Percentiles rank a stretch among this genome's conserved stretches.
Evolutionary conservation across 805 yeast species (phyloP).

Genomic region (Metschnikowia baotianmanensis): DNA sequence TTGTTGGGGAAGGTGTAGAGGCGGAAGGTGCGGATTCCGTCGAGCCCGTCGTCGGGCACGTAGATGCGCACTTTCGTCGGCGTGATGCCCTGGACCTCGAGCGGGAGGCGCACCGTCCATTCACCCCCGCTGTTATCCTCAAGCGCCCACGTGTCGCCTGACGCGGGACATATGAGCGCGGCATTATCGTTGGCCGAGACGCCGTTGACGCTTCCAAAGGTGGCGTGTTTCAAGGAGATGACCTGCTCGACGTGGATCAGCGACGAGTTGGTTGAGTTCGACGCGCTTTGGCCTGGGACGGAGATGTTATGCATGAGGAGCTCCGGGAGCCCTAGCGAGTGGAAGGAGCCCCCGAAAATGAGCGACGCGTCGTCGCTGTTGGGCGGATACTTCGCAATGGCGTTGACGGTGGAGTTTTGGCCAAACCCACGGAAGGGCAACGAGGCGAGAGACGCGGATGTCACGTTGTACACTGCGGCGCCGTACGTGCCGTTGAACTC

Average conservation of each 20-base stretch:
- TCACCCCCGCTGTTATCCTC: slow-evolving; percentile 52
- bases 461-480: slow-evolving; percentile 60
- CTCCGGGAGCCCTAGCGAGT: slow-evolving; percentile 53
- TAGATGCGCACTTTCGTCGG: slow-evolving; percentile 77
- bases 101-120: slow-evolving; percentile 61
- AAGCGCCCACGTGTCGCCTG: slow-evolving; percentile 53
- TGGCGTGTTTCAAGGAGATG: slow-evolving; percentile 57
- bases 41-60: slow-evolving; percentile 49
- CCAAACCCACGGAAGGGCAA: slow-evolving; percentile 81
- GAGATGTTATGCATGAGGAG: slow-evolving; percentile 40
- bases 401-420: slow-evolving; percentile 51
- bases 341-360: slow-evolving; percentile 78
- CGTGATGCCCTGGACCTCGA: slow-evolving; percentile 36
- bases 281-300: slow-evolving; percentile 16
- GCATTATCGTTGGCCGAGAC: slow-evolving; percentile 26
- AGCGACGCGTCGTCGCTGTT: slow-evolving; percentile 43
- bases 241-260: slow-evolving; percentile 56
- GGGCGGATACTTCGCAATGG: slow-evolving; percentile 51
- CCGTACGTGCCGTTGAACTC: slow-evolving; percentile 51
- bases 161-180: slow-evolving; percentile 57
- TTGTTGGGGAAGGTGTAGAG: slow-evolving; percentile 73
- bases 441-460: slow-evolving; percentile 37
- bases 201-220: slow-evolving; percentile 48
- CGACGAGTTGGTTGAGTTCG: slow-evolving; percentile 38
- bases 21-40: slow-evolving; percentile 63